Evolutionary conservation across 306 rosid genomes (phyloP).

Genomic region (Cicer bijugum): DNA sequence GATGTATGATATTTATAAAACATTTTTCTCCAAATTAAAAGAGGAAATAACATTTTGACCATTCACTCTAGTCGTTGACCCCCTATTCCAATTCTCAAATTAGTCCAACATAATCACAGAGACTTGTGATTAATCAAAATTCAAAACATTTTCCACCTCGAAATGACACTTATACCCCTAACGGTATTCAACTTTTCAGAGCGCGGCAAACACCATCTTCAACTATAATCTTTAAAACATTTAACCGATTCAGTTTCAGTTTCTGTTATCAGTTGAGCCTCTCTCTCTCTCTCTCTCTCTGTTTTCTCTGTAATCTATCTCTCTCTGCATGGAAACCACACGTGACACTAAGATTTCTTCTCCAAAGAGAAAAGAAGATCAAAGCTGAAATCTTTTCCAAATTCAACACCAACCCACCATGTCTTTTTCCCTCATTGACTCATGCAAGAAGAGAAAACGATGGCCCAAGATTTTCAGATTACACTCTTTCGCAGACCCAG

Average conservation of each 20-base stretch:
- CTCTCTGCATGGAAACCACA: slow-evolving; percentile 20
- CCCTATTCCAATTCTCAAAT: background rate
- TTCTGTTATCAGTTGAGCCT: slow-evolving; percentile 31
- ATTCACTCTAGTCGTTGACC: background rate
- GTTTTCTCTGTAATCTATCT: background rate
- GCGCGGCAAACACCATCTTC: slow-evolving; percentile 26
- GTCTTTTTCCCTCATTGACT: slow-evolving; percentile 64
- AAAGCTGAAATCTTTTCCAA: slow-evolving; percentile 22
- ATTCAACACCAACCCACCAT: slow-evolving; percentile 36
- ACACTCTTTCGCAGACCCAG: slow-evolving; percentile 68
- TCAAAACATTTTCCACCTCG: background rate
- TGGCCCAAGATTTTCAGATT: slow-evolving; percentile 64
- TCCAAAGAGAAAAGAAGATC: background rate
- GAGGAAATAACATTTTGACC: no score
- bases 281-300: slow-evolving; percentile 2
- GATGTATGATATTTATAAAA: no score
- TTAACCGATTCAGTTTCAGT: slow-evolving; percentile 42
- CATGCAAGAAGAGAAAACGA: slow-evolving; percentile 71
- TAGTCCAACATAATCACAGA: no score
- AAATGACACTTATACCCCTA: slow-evolving; percentile 13
- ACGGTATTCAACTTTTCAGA: background rate
- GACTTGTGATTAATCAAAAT: background rate
- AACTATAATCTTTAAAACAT: background rate
- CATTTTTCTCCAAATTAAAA: no score
- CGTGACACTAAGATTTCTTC: slow-evolving; percentile 30